Conservation (phyloP, 495 filamentous ascomycete genomes). For the Aspergillus wentii region DNA sequence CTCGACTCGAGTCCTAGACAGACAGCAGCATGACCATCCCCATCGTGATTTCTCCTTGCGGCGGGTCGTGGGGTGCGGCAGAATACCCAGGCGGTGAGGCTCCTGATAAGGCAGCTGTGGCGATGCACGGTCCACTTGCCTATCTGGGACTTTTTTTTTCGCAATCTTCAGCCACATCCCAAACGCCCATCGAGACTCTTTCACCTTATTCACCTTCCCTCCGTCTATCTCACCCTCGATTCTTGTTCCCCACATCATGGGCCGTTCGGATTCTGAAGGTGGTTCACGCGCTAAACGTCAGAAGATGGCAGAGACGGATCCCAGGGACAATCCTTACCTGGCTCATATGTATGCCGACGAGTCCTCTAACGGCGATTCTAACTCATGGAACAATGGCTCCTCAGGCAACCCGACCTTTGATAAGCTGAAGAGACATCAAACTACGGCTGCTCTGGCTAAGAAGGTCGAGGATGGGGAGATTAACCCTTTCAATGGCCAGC, state of each 20-base stretch:
- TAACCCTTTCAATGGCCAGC: slow-evolving; percentile 78
- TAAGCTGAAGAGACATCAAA: slow-evolving; percentile 69
- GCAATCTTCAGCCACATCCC: slow-evolving; percentile 1
- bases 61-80: slow-evolving; percentile 14
- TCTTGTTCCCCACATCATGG: slow-evolving; percentile 24
- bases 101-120: slow-evolving; percentile 26
- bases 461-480: slow-evolving; percentile 73
- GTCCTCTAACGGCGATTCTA: slow-evolving; percentile 37
- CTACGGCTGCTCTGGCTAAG: slow-evolving; percentile 69
- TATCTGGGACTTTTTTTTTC: slow-evolving; percentile 28
- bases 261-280: slow-evolving; percentile 36
- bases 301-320: slow-evolving; percentile 49
- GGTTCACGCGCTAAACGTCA: slow-evolving; percentile 43
- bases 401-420: slow-evolving; percentile 47
- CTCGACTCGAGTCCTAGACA: too few relatives aligned
- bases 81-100: slow-evolving; percentile 7
- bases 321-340: slow-evolving; percentile 76
- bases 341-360: slow-evolving; percentile 74
- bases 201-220: slow-evolving; percentile 16
- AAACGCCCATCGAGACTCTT: slow-evolving; percentile 1
- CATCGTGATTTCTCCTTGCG: not conserved
- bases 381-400: slow-evolving; percentile 17
- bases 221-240: slow-evolving; percentile 9
- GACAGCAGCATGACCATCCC: not conserved
- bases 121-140: slow-evolving; percentile 26